These are phyloP conservation scores for Macrophomina phaseolina DNA, from an alignment of 2,329 filamentous ascomycete genomes.

Conservation along the genomic window DNA sequence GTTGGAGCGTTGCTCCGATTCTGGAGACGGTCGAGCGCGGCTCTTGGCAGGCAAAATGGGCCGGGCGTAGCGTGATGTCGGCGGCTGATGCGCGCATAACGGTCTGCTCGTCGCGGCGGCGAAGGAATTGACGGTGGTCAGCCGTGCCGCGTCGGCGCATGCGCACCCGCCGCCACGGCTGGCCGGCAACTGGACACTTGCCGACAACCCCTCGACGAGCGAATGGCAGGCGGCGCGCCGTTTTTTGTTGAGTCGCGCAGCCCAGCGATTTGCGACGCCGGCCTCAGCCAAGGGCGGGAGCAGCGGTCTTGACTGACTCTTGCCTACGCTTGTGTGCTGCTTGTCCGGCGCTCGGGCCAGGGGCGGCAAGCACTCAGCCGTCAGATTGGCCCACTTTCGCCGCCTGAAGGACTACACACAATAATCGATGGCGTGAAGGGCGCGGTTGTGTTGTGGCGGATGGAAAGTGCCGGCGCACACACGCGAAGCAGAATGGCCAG, in stretches of 20 bases:
- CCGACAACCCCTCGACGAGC: not conserved
- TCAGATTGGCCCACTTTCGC: constrained; percentile 11
- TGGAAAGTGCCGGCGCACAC: constrained; percentile 3
- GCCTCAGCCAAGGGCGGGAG: constrained; percentile 19
- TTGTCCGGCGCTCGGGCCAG: not conserved
- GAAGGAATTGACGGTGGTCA: not conserved
- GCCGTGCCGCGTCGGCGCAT: constrained; percentile 11
- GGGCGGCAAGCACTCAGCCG: not conserved
- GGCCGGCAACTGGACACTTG: constrained; percentile 6
- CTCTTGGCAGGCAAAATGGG: constrained; percentile 14
- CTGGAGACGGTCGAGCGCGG: not conserved
- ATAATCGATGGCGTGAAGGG: constrained; percentile 22
- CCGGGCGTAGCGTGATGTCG: constrained; percentile 20
- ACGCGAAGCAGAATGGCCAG: not conserved
- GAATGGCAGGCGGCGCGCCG: not conserved
- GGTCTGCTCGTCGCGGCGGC: not conserved
- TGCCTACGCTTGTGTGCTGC: constrained; percentile 10
- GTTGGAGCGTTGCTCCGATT: constrained; percentile 14
- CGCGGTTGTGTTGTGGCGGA: not conserved
- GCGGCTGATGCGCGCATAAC: constrained; percentile 15
- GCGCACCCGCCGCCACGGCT: not conserved
- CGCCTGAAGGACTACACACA: not conserved
- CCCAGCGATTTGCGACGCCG: not conserved
- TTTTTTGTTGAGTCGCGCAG: constrained; percentile 6
- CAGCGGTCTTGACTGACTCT: constrained; percentile 18